These are phyloP conservation scores for Boletus edulis DNA, from an alignment of 768 basidiomycete species.

Conservation along the genomic window DNA sequence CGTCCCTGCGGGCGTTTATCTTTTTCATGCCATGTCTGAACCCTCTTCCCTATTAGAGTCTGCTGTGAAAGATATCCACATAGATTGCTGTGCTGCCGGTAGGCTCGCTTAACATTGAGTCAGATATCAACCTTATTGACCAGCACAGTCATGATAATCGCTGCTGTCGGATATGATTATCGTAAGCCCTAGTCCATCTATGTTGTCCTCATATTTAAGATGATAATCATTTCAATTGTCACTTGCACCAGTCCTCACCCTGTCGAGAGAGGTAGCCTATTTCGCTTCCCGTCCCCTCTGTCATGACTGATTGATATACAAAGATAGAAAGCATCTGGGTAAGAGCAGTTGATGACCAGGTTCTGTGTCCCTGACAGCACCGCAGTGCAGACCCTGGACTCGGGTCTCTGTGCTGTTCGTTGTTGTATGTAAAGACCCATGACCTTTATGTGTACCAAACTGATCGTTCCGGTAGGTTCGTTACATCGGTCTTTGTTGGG, in stretches of 20 bases:
- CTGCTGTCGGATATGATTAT: conserved; percentile 15
- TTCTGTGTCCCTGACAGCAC: background rate
- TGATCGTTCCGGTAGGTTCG: conserved; percentile 1
- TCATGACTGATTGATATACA: background rate
- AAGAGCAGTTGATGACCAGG: background rate
- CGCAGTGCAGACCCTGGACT: conserved; percentile 3
- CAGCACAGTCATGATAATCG: conserved; percentile 2
- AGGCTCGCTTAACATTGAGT: background rate
- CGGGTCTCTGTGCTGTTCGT: conserved; percentile 6
- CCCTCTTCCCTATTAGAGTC: background rate
- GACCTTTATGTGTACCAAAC: background rate
- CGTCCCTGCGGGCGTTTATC: background rate
- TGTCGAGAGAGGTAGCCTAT: conserved; percentile 9
- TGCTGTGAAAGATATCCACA: background rate
- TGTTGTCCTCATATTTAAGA: background rate
- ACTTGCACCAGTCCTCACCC: conserved; percentile 8
- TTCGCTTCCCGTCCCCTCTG: too few relatives aligned
- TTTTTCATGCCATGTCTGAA: background rate
- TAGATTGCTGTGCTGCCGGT: background rate
- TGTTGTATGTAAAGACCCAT: background rate
- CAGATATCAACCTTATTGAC: background rate
- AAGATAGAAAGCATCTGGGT: conserved; percentile 16
- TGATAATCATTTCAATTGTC: background rate
- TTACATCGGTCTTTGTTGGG: conserved; percentile 7
- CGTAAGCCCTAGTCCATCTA: background rate